phyloP scores from a whole-genome alignment of 352 stramenopile genomes.

The Phytophthora ohioensis region DNA sequence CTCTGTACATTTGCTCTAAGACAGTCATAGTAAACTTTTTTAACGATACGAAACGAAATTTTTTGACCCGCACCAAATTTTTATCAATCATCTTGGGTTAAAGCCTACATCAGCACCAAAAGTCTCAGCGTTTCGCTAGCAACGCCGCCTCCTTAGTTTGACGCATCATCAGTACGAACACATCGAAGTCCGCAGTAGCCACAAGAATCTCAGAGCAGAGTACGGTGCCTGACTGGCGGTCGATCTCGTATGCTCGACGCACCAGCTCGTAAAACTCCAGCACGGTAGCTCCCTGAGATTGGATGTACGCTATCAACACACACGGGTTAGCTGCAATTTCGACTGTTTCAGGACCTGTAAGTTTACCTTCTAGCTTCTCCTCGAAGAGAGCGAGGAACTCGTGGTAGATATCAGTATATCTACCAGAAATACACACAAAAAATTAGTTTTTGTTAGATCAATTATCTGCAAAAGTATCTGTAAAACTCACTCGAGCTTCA shows the following conservation, averaged over 20 bases:
- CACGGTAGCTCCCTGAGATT: constrained; percentile 61
- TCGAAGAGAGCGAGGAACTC: constrained; percentile 80
- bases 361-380: constrained; percentile 77
- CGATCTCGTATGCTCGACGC: constrained; percentile 57
- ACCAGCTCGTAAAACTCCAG: constrained; percentile 77
- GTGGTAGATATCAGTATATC: constrained; percentile 87
- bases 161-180: constrained; percentile 88
- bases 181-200: constrained; percentile 80
- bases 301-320: constrained; percentile 57
- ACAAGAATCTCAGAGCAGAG: constrained; percentile 83
- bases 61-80: too few relatives aligned
- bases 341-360: neutral
- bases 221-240: constrained; percentile 70
- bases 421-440: constrained; percentile 20
- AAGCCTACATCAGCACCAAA: neutral
- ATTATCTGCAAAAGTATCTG: neutral
- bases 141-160: constrained; percentile 77
- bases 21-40: too few relatives aligned
- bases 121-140: constrained; percentile 56
- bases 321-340: constrained; percentile 2
- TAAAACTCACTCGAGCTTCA: constrained; percentile 75
- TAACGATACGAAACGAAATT: too few relatives aligned
- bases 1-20: too few relatives aligned
- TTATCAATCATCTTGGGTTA: neutral
- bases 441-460: neutral